These are phyloP conservation scores for Achaetomium macrosporum DNA, from an alignment of 2,329 filamentous ascomycete species.

Conservation along the genomic window DNA sequence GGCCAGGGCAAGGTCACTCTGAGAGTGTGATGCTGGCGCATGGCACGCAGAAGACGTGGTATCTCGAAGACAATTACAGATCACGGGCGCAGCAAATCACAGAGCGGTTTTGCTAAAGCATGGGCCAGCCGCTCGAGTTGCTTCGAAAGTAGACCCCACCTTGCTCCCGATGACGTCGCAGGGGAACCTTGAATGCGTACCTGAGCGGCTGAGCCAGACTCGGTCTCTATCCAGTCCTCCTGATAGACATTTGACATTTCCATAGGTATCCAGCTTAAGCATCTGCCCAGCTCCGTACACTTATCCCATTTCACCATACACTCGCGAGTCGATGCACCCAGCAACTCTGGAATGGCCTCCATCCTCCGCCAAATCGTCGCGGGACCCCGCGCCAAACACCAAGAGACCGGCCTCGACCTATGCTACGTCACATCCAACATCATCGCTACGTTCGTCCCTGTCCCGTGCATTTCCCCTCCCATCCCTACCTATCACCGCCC, in stretches of 20 bases:
- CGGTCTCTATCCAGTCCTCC: neutral
- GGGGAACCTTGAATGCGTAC: neutral
- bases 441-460: slow-evolving; percentile 46
- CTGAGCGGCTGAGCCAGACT: slow-evolving; percentile 1
- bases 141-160: neutral
- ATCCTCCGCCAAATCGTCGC: slow-evolving; percentile 88
- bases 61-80: no score
- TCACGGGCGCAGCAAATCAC: no score
- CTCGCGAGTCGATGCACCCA: neutral
- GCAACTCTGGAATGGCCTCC: slow-evolving; percentile 51
- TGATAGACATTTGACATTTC: neutral
- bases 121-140: no score
- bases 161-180: slow-evolving; percentile 7
- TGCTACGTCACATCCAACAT: slow-evolving; percentile 91
- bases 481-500: neutral
- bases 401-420: slow-evolving; percentile 83
- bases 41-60: no score
- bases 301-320: neutral
- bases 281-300: neutral
- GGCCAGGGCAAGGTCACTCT: no score
- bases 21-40: no score
- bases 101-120: no score
- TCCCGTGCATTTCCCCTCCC: slow-evolving; percentile 19
- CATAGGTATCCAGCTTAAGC: neutral
- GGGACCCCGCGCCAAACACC: slow-evolving; percentile 74